Evolutionary conservation across 257 asterid species (phyloP).

Genomic region (Solanum chmielewskii): DNA sequence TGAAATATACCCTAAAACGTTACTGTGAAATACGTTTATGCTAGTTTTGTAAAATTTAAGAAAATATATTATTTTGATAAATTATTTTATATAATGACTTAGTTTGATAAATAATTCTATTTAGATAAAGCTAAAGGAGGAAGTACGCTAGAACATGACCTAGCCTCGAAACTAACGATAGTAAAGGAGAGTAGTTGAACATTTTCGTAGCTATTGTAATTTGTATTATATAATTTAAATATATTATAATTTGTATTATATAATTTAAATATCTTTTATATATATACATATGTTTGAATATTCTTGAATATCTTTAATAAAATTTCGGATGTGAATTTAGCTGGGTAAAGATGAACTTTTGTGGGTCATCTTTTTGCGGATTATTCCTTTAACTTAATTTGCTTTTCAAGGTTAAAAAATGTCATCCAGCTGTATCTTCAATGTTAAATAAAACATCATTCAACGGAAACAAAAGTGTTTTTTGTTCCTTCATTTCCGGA

Average conservation of each 20-base stretch:
- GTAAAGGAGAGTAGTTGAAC: neutral
- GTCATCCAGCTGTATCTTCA: neutral
- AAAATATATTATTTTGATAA: no score
- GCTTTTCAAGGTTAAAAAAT: neutral
- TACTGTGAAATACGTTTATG: no score
- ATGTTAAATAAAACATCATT: neutral
- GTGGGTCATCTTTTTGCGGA: neutral
- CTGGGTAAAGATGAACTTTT: neutral
- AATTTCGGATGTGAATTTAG: neutral
- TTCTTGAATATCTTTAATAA: neutral
- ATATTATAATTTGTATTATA: neutral
- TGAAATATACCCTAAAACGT: no score
- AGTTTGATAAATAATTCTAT: neutral
- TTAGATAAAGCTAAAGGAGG: neutral
- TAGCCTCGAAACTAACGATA: neutral
- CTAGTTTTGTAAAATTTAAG: no score
- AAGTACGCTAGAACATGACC: neutral
- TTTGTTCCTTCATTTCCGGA: neutral
- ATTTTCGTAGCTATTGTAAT: neutral
- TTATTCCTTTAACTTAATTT: neutral
- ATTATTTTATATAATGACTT: no score
- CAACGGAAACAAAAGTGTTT: neutral
- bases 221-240: neutral
- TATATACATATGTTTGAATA: neutral
- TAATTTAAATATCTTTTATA: neutral